Evolutionary conservation across 306 rosid species (phyloP).

Genomic region (Cucurbita moschata): DNA sequence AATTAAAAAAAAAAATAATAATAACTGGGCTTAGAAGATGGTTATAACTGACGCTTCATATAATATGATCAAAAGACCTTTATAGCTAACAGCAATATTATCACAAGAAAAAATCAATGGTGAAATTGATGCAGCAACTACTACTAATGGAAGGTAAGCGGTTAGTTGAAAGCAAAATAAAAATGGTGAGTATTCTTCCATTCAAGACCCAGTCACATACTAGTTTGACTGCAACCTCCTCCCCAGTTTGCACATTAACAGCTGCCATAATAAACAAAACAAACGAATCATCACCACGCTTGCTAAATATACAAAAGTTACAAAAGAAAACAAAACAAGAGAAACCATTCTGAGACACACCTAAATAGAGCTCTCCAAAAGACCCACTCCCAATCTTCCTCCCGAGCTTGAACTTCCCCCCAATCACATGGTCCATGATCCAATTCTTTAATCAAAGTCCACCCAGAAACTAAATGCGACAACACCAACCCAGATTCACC

Average conservation of each 20-base stretch:
- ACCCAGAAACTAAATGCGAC: constrained; percentile 17
- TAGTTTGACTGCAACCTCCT: constrained; percentile 98
- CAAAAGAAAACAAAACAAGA: not conserved
- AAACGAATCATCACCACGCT: not conserved
- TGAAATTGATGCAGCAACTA: not conserved
- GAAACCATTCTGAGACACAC: constrained; percentile 15
- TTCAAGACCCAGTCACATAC: constrained; percentile 33
- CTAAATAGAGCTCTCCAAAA: constrained; percentile 95
- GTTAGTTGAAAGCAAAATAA: not conserved
- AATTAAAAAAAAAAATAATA: not conserved
- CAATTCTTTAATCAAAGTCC: constrained; percentile 19
- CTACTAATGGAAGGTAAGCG: not conserved
- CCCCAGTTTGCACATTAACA: constrained; percentile 87
- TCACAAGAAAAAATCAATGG: not conserved
- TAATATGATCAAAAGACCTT: not conserved
- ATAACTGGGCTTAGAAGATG: not conserved
- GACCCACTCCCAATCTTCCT: constrained; percentile 99
- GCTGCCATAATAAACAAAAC: constrained; percentile 29
- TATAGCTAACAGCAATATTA: not conserved
- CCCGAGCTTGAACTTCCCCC: constrained; percentile 82
- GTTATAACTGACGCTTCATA: not conserved
- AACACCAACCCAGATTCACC: constrained; percentile 18
- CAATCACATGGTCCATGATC: constrained; percentile 90
- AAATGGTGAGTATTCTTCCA: not conserved
- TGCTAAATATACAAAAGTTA: not conserved